Conservation (phyloP, 2,329 filamentous ascomycete genomes). For the Cladosporium sp. region DNA sequence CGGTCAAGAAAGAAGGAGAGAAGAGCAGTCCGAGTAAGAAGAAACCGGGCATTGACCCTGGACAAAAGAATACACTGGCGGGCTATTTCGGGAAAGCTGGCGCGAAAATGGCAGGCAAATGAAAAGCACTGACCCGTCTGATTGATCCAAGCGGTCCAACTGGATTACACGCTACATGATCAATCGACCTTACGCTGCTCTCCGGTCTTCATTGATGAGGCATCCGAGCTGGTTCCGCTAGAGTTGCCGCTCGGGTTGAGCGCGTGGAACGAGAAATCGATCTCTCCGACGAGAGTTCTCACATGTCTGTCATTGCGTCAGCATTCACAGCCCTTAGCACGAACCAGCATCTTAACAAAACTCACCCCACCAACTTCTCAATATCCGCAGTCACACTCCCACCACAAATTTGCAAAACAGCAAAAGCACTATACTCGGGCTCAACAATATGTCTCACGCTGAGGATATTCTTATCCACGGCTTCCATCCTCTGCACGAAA, state of each 20-base stretch:
- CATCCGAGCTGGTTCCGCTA: conserved; percentile 9
- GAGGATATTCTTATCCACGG: conserved; percentile 57
- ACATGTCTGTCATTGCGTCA: conserved; percentile 39
- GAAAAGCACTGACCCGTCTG: neutral
- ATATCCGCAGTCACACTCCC: conserved; percentile 65
- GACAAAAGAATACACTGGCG: conserved; percentile 52
- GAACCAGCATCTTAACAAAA: neutral
- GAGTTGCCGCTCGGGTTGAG: conserved; percentile 31
- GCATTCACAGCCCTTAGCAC: conserved; percentile 25
- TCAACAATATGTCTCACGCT: conserved; percentile 55
- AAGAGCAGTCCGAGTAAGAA: conserved; percentile 27
- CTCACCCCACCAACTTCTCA: conserved; percentile 50
- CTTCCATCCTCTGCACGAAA: conserved; percentile 54
- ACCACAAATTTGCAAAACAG: conserved; percentile 67
- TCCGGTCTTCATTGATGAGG: neutral
- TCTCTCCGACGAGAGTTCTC: conserved; percentile 62
- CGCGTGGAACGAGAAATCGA: conserved; percentile 65
- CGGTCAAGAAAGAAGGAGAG: conserved; percentile 34
- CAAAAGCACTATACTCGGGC: conserved; percentile 69
- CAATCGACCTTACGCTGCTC: neutral
- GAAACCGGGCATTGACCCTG: conserved; percentile 29
- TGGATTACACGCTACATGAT: too few species aligned
- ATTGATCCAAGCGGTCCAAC: too few species aligned
- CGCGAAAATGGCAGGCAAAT: neutral
- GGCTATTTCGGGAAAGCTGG: conserved; percentile 50